Base-by-base conservation (phyloP, 306 rosid species). In the Luffa acutangula region DNA sequence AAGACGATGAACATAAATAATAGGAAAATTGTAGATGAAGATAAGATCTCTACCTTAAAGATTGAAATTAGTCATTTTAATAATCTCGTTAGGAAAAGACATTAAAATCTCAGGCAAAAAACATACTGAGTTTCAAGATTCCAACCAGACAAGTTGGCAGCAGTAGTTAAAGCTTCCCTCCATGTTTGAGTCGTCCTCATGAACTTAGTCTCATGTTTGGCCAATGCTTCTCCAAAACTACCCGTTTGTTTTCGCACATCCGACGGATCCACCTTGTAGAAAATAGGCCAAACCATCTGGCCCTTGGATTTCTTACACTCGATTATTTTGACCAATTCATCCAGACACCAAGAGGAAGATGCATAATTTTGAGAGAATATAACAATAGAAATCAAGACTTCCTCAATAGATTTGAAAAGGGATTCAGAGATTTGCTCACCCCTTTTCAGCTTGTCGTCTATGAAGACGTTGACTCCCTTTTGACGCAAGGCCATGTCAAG, bases 331-430 rank as follows among this genome's bases (percentile, higher is more conserved):
- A 57, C 63, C 34, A 57, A 20, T 57, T 57, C 63, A 9, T 57
- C 63, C 63, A 57, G 0, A 57, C 63, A 57, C 67, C 67, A 31
- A 2, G 15, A 8, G 0, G 81, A 78, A 15, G n/a, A 34, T 3
- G 81, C 81, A 39, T 63, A 79, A 15, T 79, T 25, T 12, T 7
- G 2, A 1, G 81, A 79, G 81, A 79, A 64, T 14, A 79, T 10
- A 9, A 79, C 42, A n/a, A 79, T 31, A 1, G 36, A 46, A 1
- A 78, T 43, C 14, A 12, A 25, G 11, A 74, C 17, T 18, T 7
- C 71, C 51, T 79, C 11, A 1, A 79, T 79, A 8, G 60, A 43
- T 25, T 7, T 12, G 14, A 64, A 48, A 33, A 79, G 64, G 11
- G 25, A 25, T 3, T 56, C 25, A 13, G 75, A 3, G 5, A 79